phyloP scores from a whole-genome alignment of 2,329 filamentous ascomycete genomes.

The Nannizziopsis arthrosporioides region DNA sequence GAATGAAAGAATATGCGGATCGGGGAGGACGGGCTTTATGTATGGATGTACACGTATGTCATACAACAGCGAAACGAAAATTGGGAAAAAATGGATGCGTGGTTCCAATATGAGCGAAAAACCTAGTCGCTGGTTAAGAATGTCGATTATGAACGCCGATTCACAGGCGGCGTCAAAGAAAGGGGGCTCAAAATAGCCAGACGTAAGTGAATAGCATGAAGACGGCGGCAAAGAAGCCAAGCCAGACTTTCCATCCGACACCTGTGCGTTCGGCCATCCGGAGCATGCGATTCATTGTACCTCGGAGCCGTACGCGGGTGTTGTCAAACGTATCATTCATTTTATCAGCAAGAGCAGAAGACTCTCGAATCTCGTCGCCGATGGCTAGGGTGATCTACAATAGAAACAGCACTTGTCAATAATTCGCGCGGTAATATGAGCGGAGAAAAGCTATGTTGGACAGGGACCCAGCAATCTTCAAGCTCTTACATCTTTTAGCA shows the following conservation, averaged over 20 bases:
- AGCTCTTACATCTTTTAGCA: constrained; percentile 69
- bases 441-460: background rate
- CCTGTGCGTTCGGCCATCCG: constrained; percentile 89
- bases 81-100: too few relatives aligned
- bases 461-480: background rate
- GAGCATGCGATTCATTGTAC: constrained; percentile 96
- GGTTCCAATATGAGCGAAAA: background rate
- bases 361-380: constrained; percentile 88
- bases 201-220: constrained; percentile 80
- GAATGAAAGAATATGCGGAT: too few relatives aligned
- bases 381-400: constrained; percentile 76
- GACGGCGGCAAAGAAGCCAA: constrained; percentile 76
- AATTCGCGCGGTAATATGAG: background rate
- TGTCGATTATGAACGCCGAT: background rate
- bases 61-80: too few relatives aligned
- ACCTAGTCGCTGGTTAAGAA: background rate
- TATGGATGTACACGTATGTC: too few relatives aligned
- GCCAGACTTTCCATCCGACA: constrained; percentile 92
- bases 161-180: background rate
- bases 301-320: constrained; percentile 65
- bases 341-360: constrained; percentile 74
- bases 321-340: constrained; percentile 93
- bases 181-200: constrained; percentile 62
- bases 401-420: too few relatives aligned
- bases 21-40: too few relatives aligned